Base-by-base conservation (phyloP, 805 yeast species). In the Clavispora santaluciae region DNA sequence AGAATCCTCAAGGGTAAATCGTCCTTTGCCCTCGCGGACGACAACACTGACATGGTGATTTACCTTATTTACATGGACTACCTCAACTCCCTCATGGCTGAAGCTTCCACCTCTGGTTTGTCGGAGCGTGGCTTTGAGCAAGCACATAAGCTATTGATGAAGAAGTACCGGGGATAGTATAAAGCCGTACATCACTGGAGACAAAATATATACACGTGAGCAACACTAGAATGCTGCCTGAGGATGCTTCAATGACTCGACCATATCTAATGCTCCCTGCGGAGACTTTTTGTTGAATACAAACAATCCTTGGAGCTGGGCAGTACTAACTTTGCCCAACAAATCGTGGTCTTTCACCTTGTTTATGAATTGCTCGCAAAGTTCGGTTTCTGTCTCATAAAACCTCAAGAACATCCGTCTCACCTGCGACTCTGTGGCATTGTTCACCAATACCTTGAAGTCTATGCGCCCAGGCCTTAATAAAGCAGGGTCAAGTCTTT, bases 401-500 rank as follows among this genome's bases (percentile, higher is more conserved):
- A 93, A 93, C 45, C 95, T 76, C 68, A 81, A 53, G 61, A 93
- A 93, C 97, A 93, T 90, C 43, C 78, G 65, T 44, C 75, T 70
- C 22, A 87, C 82, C 68, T 93, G 99, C 56, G 75, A 73, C 31
- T 77, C 78, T 0, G 91, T 73, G n/a, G 98, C 98, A 60, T 91
- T 86, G 50, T 86, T 93, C 29, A 93, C 77, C 54, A 82, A 68
- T 16, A 81, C 83, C 63, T 88, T 87, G 61, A 73, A 81, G 59
- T 93, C 99, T 23, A 93, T 83, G 63, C 99, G 75, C 2, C 99
- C 99, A 0, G 99, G 99, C 49, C 99, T 75, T 59, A 93, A 66
- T 33, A 93, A 73, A 0, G 99, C 99, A 1, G 96, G 88, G 55
- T 93, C 99, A 28, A 93, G 69, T 48, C 79, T 79, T 48, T 93